Evolutionary conservation across 345 rosid genomes (phyloP).

Genomic region (Arabis hirsuta): DNA sequence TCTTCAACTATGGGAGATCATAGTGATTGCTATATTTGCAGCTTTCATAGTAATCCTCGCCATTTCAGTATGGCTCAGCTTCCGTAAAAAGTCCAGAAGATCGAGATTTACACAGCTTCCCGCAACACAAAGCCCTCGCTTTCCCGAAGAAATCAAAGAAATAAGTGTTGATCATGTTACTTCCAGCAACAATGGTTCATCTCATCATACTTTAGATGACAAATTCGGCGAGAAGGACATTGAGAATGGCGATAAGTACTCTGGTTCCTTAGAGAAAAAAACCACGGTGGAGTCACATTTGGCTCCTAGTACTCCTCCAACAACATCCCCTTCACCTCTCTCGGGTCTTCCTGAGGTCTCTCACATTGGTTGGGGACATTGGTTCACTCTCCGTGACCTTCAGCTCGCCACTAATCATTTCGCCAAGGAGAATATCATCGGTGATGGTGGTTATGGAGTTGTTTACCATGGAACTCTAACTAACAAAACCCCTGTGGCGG

Average conservation of each 20-base stretch:
- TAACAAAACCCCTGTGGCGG: constrained; percentile 84
- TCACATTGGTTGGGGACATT: constrained; percentile 96
- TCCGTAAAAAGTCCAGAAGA: constrained; percentile 69
- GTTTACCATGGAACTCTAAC: constrained; percentile 77
- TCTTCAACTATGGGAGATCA: constrained; percentile 74
- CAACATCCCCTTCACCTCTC: constrained; percentile 73
- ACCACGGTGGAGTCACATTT: constrained; percentile 51
- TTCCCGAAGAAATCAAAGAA: constrained; percentile 86
- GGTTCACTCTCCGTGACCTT: constrained; percentile 96
- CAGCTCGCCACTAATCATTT: constrained; percentile 79
- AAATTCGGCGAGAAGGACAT: constrained; percentile 62
- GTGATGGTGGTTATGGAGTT: constrained; percentile 98
- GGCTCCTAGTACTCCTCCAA: constrained; percentile 60
- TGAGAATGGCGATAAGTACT: constrained; percentile 65
- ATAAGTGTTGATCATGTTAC: constrained; percentile 81
- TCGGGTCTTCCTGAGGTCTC: constrained; percentile 86
- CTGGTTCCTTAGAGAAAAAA: constrained; percentile 65
- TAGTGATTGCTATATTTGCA: constrained; percentile 64
- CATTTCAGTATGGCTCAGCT: constrained; percentile 74
- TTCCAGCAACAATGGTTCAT: constrained; percentile 54
- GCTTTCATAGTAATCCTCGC: constrained; percentile 56
- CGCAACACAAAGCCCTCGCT: constrained; percentile 48
- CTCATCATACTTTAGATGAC: constrained; percentile 51
- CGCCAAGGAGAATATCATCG: constrained; percentile 80
- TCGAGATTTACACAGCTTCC: constrained; percentile 54